phyloP scores from a whole-genome alignment of 2,329 filamentous ascomycete genomes.

The Beauveria varroae region DNA sequence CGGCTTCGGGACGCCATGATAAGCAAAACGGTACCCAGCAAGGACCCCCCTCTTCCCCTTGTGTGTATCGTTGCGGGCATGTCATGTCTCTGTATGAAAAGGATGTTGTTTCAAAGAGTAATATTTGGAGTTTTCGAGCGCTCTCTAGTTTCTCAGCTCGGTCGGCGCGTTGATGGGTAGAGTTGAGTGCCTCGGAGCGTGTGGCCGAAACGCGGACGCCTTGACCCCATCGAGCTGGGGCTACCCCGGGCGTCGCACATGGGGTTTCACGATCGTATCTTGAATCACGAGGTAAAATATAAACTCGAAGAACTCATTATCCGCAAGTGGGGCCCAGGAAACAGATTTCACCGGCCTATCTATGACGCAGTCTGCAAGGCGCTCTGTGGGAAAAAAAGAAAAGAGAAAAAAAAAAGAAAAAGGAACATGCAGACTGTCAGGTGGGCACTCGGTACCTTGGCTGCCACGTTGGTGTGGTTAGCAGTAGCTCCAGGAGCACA shows the following conservation, averaged over 20 bases:
- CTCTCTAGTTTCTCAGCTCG: background rate
- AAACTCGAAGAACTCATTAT: background rate
- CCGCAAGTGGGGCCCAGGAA: background rate
- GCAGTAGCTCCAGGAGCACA: background rate
- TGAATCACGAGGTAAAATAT: background rate
- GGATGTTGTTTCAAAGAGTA: background rate
- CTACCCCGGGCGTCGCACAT: slow-evolving; percentile 4
- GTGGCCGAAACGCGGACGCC: background rate
- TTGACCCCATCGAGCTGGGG: background rate
- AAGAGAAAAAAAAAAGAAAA: too few species aligned
- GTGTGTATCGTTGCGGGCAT: background rate
- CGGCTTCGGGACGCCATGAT: background rate
- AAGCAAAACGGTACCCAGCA: background rate
- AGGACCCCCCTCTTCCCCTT: background rate
- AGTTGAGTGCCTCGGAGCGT: background rate
- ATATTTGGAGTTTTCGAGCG: background rate
- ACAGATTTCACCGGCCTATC: background rate
- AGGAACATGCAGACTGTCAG: too few species aligned
- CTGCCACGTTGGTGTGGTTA: background rate
- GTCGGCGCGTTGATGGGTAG: too few species aligned
- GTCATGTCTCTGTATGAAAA: slow-evolving; percentile 1
- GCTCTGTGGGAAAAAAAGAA: too few species aligned
- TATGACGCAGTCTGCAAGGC: background rate
- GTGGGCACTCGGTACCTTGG: background rate
- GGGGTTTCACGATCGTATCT: slow-evolving; percentile 2